A percentile compares a stretch with the other conserved stretches of the same genome.
Conservation (phyloP, 352 stramenopile genomes). For the Pythium sukuiense region DNA sequence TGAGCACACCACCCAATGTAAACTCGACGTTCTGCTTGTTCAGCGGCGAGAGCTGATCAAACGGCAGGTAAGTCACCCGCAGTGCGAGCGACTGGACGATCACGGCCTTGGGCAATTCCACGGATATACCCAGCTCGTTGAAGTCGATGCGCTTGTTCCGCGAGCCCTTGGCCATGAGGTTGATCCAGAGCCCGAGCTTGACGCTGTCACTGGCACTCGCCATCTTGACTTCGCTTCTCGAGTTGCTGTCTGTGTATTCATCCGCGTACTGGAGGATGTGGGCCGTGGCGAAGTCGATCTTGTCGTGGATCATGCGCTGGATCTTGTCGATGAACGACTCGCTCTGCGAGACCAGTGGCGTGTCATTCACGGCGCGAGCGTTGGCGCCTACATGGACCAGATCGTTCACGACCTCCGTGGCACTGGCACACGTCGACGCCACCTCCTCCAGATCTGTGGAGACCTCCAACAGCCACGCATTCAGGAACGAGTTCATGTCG, state of each 20-base stretch:
- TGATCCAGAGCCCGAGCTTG: constrained; percentile 71
- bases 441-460: constrained; percentile 48
- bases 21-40: constrained; percentile 38
- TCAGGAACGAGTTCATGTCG: constrained; percentile 84
- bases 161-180: constrained; percentile 69
- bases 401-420: constrained; percentile 63
- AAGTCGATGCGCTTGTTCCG: constrained; percentile 83
- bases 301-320: constrained; percentile 55
- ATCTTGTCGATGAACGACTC: constrained; percentile 49
- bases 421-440: constrained; percentile 47
- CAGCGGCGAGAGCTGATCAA: constrained; percentile 42
- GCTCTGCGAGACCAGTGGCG: constrained; percentile 40
- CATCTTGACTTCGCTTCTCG: constrained; percentile 68
- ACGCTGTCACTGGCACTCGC: constrained; percentile 45
- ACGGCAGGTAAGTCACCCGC: constrained; percentile 60
- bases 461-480: constrained; percentile 70
- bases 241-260: constrained; percentile 61
- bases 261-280: constrained; percentile 76
- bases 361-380: constrained; percentile 55
- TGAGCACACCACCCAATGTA: constrained; percentile 65
- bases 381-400: constrained; percentile 55
- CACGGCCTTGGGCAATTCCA: constrained; percentile 80
- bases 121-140: constrained; percentile 49
- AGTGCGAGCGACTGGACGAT: constrained; percentile 77
- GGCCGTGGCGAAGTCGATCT: constrained; percentile 61